Base-by-base conservation (phyloP, 139 green algal species). In the Coelastrella sp. region DNA sequence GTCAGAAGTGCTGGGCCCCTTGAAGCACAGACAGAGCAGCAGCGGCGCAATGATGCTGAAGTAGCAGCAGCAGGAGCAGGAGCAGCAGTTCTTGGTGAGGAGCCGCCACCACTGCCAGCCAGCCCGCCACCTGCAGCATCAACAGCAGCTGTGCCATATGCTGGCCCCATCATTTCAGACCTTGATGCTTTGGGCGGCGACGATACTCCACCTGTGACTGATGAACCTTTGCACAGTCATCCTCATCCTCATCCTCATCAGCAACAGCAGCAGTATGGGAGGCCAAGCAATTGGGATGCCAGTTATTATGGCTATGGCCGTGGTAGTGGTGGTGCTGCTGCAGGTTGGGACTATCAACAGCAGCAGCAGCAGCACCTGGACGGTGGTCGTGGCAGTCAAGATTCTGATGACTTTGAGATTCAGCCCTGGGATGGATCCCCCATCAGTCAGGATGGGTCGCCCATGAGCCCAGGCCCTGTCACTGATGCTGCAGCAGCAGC, bases 361-460 rank as follows among this genome's bases (percentile, higher is more conserved):
- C 82, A 78, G 82, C 82, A 74, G 19, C 60, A 87, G 25, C 84
- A 75, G 84, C 17, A 65, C 8, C n/a, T 24, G 6, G 84, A 68
- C 49, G 19, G 66, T 15, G 66, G 66, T 20, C 25, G 84, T 11
- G 66, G 84, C 25, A 88, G 84, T 12, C 84, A 88, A 15, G 84
- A 88, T 14, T 63, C 10, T 7, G 84, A 88, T 49, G 84, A 88
- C 19, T 88, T 88, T 70, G 84, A 88, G 27, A 49, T 88, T 6
- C 84, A 88, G 68, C 84, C 84, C 4, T 88, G 84, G 84, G 84
- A 88, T 68, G 84, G 84, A 9, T 88, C 84, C 15, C 84, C 84
- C 3, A 88, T 88, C 49, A 88, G 84, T 60, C 68, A 80, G 14
- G 84, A 88, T 66, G 84, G 66, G 7, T 88, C 84, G 12, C 84